Evolutionary conservation across 2,329 filamentous ascomycete species (phyloP), one percentile per base, ranked within the genome.

Genomic region (Fusarium hainanense): DNA sequence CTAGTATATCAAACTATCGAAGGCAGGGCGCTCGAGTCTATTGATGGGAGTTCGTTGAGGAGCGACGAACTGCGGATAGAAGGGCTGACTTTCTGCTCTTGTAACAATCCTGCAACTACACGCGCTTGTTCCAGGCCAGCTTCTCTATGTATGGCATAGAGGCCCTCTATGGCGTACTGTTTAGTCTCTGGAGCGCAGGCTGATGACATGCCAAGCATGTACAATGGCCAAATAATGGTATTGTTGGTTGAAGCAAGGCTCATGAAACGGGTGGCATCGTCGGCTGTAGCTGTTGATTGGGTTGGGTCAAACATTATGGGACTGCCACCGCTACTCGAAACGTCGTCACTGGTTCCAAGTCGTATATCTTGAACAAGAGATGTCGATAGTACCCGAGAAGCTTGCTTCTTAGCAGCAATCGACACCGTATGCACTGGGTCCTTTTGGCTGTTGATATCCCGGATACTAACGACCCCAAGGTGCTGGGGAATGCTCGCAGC

Each of bases 151-250:
- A 86, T 80, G 12, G 81, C 81, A 46, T 79, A 74, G 41, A 86
- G 75, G n/a, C 84, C 77, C 20, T 81, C 79, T 16, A 85, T 74
- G 3, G 83, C 81, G 47, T 85, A 86, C 5, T 77, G 74, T 49
- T 80, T 81, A 69, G 81, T 81, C 49, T 80, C 76, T 5, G 73
- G 66, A 2, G 79, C 79, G 62, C 83, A 85, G 5, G 79, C 81
- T 1, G 83, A 82, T 21, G 83, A 84, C 73, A 84, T 81, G 55
- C 84, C 84, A 10, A 84, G 79, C 13, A 82, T 80, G 58, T 84
- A 86, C 6, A 86, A 77, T 7, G 84, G 84, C 84, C 83, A 85
- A 41, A 86, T 80, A 11, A 85, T 79, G 18, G 82, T 82, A 66
- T 84, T 83, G 25, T 83, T 83, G 2, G 83, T 80, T 11, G 83